phyloP scores from a whole-genome alignment of 2,329 filamentous ascomycete species.

The Colletotrichum tropicicola region DNA sequence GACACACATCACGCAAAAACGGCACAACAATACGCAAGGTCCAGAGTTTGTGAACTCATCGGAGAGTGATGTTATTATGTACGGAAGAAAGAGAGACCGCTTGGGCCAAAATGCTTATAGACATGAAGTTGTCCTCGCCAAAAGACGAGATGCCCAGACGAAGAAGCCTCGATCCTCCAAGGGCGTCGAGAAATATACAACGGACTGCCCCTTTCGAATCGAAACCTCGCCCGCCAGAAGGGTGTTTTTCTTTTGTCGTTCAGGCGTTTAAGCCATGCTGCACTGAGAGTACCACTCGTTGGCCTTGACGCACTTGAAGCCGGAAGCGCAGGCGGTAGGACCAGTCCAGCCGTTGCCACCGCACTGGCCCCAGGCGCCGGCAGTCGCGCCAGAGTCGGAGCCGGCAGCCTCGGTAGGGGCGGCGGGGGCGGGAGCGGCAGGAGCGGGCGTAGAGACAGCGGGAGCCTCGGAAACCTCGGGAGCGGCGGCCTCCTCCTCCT shows the following conservation, averaged over 20 bases:
- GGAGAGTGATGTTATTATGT: not conserved
- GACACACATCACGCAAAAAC: not conserved
- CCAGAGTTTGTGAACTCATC: not conserved
- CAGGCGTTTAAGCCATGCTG: not conserved
- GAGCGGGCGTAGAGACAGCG: not conserved
- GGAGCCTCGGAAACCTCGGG: not conserved
- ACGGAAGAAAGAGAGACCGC: slow-evolving; percentile 6
- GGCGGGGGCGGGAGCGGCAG: not conserved
- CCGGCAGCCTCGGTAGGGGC: not conserved
- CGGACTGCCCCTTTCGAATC: not conserved
- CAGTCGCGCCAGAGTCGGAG: slow-evolving; percentile 5
- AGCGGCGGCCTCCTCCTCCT: not conserved
- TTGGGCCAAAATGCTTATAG: slow-evolving; percentile 12
- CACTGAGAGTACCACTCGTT: slow-evolving; percentile 43
- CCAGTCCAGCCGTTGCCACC: slow-evolving; percentile 37
- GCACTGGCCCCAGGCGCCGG: slow-evolving; percentile 36
- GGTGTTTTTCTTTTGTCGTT: not conserved
- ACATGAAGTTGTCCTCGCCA: not conserved
- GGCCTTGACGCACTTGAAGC: slow-evolving; percentile 34
- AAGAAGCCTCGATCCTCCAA: not conserved
- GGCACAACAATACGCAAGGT: too few species aligned
- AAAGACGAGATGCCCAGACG: not conserved
- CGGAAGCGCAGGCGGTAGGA: slow-evolving; percentile 35
- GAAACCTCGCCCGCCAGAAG: not conserved
- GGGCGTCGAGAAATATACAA: slow-evolving; percentile 1